Percentiles rank a stretch among this genome's conserved stretches.
These are phyloP conservation scores for Russula sp. DNA, from an alignment of 768 basidiomycete genomes.

Conservation along the genomic window DNA sequence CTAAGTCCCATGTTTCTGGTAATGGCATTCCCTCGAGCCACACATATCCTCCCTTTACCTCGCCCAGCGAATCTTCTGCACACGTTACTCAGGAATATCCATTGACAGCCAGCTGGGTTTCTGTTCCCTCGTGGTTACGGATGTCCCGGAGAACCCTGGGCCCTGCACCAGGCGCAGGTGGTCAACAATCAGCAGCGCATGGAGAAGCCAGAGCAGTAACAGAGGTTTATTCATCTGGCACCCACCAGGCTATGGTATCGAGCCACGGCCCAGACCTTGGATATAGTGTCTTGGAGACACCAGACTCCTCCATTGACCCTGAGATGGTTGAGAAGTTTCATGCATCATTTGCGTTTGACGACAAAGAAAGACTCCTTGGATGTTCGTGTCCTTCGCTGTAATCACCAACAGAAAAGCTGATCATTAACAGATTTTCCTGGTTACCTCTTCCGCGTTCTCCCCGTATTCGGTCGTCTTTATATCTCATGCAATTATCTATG, in stretches of 20 bases:
- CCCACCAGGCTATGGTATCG: constrained; percentile 22
- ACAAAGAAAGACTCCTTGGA: constrained; percentile 79
- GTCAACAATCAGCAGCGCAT: background rate
- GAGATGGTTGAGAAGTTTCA: constrained; percentile 73
- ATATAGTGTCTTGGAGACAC: constrained; percentile 74
- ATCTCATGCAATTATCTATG: constrained; percentile 91
- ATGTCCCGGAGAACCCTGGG: constrained; percentile 13
- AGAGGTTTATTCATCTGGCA: constrained; percentile 32
- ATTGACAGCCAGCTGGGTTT: constrained; percentile 19
- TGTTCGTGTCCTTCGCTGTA: constrained; percentile 46
- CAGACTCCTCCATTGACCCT: constrained; percentile 51
- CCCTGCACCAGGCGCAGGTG: background rate
- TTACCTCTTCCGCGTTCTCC: constrained; percentile 84
- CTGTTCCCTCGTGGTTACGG: constrained; percentile 21
- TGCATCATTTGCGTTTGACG: constrained; percentile 75
- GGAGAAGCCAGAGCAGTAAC: constrained; percentile 17
- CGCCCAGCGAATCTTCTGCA: background rate
- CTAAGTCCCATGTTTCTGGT: background rate
- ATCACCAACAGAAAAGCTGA: constrained; percentile 10
- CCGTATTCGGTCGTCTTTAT: constrained; percentile 80
- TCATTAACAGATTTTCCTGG: constrained; percentile 70
- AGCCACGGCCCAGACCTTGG: constrained; percentile 30
- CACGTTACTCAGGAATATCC: constrained; percentile 11
- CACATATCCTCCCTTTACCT: constrained; percentile 19
- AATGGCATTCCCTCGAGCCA: constrained; percentile 1